Evolutionary conservation across 352 stramenopile genomes (phyloP).

Genomic region (Globisporangium recalcitrans): DNA sequence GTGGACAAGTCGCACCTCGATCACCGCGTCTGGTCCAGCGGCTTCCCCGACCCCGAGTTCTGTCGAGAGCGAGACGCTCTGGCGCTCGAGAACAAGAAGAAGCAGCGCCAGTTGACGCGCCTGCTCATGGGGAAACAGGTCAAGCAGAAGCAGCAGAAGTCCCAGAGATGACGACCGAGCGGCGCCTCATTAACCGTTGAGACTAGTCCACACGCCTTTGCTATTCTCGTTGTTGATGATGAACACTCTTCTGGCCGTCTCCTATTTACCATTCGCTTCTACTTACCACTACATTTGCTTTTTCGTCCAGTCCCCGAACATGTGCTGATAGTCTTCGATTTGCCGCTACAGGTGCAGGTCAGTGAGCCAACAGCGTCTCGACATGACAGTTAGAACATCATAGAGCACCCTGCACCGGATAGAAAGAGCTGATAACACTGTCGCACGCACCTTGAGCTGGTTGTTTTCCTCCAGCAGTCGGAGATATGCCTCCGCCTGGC

Average conservation of each 20-base stretch:
- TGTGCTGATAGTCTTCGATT: conserved; percentile 71
- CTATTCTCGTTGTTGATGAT: conserved; percentile 2
- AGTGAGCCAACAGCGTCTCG: too few relatives aligned
- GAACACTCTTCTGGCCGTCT: neutral
- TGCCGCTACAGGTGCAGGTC: conserved; percentile 33
- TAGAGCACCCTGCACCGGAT: neutral
- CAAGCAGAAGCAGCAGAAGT: conserved; percentile 14
- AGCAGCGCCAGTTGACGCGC: conserved; percentile 26
- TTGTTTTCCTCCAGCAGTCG: conserved; percentile 71
- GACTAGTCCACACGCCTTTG: neutral
- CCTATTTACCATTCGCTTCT: conserved; percentile 4
- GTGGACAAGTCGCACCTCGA: conserved; percentile 37
- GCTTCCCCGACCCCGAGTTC: conserved; percentile 44
- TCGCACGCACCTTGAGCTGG: conserved; percentile 50
- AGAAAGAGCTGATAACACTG: neutral
- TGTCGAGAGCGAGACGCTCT: conserved; percentile 29
- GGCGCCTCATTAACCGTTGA: neutral
- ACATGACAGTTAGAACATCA: neutral
- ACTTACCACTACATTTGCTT: conserved; percentile 51
- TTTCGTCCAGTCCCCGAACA: conserved; percentile 83
- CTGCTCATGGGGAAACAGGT: conserved; percentile 12
- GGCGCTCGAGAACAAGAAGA: conserved; percentile 21
- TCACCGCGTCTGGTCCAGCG: conserved; percentile 36
- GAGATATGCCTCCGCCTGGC: conserved; percentile 65
- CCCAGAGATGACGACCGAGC: neutral